These are phyloP conservation scores for Penicillium odoratum DNA, from an alignment of 495 filamentous ascomycete species.

Conservation along the genomic window DNA sequence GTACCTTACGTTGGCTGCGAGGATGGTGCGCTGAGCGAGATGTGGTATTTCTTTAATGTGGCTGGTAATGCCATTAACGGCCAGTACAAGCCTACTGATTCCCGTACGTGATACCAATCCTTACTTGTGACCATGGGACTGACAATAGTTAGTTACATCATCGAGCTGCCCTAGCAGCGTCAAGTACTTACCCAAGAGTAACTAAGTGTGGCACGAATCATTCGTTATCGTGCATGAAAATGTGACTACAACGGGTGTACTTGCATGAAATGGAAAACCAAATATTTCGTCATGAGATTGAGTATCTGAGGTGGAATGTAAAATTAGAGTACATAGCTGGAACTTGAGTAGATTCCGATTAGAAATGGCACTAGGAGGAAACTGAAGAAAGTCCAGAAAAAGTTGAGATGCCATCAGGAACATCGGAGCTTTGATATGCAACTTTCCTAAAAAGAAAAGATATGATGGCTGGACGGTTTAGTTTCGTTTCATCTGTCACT, in stretches of 20 bases:
- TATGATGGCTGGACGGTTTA: too few species aligned
- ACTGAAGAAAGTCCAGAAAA: too few species aligned
- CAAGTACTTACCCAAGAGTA: constrained; percentile 59
- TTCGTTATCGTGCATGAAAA: too few species aligned
- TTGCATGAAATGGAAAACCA: not conserved
- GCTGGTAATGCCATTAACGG: constrained; percentile 70
- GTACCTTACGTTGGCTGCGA: constrained; percentile 64
- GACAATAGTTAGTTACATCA: constrained; percentile 40
- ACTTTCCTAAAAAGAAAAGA: too few species aligned
- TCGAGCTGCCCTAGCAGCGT: constrained; percentile 56
- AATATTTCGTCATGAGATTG: not conserved
- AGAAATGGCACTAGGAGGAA: too few species aligned
- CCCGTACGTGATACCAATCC: constrained; percentile 37
- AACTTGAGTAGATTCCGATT: too few species aligned
- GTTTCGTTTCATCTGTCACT: too few species aligned
- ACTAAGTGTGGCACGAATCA: not conserved
- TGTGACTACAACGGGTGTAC: not conserved
- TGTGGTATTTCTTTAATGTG: constrained; percentile 78
- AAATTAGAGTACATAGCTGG: not conserved
- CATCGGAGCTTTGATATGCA: too few species aligned
- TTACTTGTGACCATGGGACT: constrained; percentile 2
- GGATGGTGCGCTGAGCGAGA: constrained; percentile 59
- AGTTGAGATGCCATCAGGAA: too few species aligned
- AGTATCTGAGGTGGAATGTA: not conserved
- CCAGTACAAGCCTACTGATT: constrained; percentile 57